Percentiles rank a stretch among this genome's conserved stretches.
These are phyloP conservation scores for Pulveroboletus sp. DNA, from an alignment of 768 basidiomycete genomes.

Conservation along the genomic window DNA sequence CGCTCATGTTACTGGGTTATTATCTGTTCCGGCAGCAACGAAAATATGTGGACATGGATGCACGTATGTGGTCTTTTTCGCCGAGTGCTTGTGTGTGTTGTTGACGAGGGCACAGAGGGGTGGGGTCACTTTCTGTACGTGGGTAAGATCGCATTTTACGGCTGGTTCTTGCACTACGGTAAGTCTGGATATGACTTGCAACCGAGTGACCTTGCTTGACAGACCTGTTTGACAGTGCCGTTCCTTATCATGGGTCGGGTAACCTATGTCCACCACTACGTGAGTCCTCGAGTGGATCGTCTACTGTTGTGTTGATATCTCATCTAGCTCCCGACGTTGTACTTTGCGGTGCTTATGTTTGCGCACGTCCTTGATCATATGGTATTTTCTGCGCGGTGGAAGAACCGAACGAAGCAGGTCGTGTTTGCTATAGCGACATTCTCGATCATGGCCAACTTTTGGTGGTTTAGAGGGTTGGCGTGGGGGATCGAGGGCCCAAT, in stretches of 20 bases:
- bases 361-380: slow-evolving; percentile 92
- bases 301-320: background rate
- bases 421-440: slow-evolving; percentile 63
- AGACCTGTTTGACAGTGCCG: slow-evolving; percentile 54
- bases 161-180: slow-evolving; percentile 93
- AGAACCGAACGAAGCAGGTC: slow-evolving; percentile 63
- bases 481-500: slow-evolving; percentile 93
- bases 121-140: slow-evolving; percentile 97
- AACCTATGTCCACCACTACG: slow-evolving; percentile 95
- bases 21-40: slow-evolving; percentile 85
- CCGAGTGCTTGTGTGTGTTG: background rate
- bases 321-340: slow-evolving; percentile 85
- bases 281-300: slow-evolving; percentile 38
- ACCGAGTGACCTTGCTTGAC: background rate
- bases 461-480: slow-evolving; percentile 91
- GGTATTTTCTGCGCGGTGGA: slow-evolving; percentile 75
- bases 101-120: slow-evolving; percentile 50
- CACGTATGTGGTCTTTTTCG: slow-evolving; percentile 49
- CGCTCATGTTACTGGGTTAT: slow-evolving; percentile 48
- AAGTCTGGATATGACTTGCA: slow-evolving; percentile 28
- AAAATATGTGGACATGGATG: slow-evolving; percentile 89
- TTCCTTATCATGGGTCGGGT: slow-evolving; percentile 99
- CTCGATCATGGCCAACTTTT: slow-evolving; percentile 74
- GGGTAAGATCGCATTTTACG: slow-evolving; percentile 84
- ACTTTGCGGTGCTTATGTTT: slow-evolving; percentile 91